Conservation (phyloP, 345 rosid species). For the Eutrema yunnanense region DNA sequence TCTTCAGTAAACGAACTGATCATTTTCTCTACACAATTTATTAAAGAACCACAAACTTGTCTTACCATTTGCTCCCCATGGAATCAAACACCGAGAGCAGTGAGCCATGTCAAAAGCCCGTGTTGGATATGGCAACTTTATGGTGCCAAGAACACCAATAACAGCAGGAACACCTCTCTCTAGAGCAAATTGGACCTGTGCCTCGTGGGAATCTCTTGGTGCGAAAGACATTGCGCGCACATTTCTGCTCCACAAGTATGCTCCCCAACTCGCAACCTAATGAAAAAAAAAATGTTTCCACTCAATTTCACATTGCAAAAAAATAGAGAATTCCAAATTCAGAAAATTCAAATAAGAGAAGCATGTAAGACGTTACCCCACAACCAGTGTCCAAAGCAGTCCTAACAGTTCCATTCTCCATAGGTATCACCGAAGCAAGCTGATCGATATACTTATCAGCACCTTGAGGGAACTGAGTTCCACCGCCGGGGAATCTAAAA, state of each 20-base stretch:
- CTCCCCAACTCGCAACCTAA: constrained; percentile 99
- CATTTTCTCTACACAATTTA: not conserved
- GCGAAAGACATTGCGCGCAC: constrained; percentile 97
- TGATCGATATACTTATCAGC: constrained; percentile 94
- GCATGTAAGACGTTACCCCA: constrained; percentile 55
- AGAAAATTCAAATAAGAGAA: not conserved
- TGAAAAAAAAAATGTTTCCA: not conserved
- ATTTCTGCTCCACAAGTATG: constrained; percentile 95
- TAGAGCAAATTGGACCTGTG: constrained; percentile 97
- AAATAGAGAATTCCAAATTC: not conserved
- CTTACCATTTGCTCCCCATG: constrained; percentile 95
- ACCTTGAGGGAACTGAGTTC: constrained; percentile 99
- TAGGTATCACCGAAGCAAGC: constrained; percentile 88
- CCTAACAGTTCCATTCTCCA: constrained; percentile 86
- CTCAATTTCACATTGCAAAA: not conserved
- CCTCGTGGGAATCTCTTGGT: constrained; percentile 97
- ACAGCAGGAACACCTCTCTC: constrained; percentile 99
- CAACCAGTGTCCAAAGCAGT: constrained; percentile 98
- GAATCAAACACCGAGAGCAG: constrained; percentile 97
- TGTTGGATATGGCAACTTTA: constrained; percentile 87
- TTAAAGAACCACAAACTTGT: not conserved
- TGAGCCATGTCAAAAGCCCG: constrained; percentile 98
- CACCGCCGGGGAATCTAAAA: constrained; percentile 97
- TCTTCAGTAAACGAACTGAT: not conserved
- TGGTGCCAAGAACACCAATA: constrained; percentile 94